Base-by-base conservation (phyloP, 2,329 filamentous ascomycete genomes). In the Monosporascus sp. region DNA sequence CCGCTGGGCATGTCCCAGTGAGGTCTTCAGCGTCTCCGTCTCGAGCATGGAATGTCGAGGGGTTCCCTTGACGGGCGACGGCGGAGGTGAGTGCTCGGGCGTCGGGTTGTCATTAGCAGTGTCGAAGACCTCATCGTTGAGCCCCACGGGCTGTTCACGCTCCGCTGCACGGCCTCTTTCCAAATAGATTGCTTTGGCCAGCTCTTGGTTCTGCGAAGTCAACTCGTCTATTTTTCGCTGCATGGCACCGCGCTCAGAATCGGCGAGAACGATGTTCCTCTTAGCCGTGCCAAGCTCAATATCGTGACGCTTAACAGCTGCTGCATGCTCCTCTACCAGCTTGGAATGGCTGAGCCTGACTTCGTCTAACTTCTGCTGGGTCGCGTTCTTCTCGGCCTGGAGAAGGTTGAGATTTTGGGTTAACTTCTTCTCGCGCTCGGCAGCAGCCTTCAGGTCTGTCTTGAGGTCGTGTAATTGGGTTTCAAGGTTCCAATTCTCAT, bases 401-500 rank as follows among this genome's bases (percentile, higher is more conserved):
- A 87, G 74, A 27, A 83, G 63, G 54, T 85, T 88, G 49, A 99
- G 76, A 48, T 79, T 81, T 63, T 91, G 87, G 15, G 80, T 85
- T 41, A 97, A 78, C 67, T 89, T 89, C 70, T 90, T 89, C 70
- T 97, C 91, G 56, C 88, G 87, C 65, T 94, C 91, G 15, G 85
- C 77, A 1, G 88, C 82, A 47, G 96, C 90, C 66, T 86, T 90
- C 57, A 88, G 81, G 17, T 82, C 78, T 7, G 87, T 81, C 50
- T 88, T 80, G 43, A 93, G 77, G 58, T 97, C 92, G 64, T 96
- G 94, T 22, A 95, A 81, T 63, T 91, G 89, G 0, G 92, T 96
- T 71, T 99, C 94, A 38, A 99, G 80, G 58, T 89, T 93, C 94
- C 94, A 99, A 69, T 97, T 99, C 71, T 97, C 94, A 66, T 99